Percentiles rank a stretch among this genome's conserved stretches.
phyloP scores from a whole-genome alignment of 352 stramenopile genomes.

The Phytophthora ohioensis region DNA sequence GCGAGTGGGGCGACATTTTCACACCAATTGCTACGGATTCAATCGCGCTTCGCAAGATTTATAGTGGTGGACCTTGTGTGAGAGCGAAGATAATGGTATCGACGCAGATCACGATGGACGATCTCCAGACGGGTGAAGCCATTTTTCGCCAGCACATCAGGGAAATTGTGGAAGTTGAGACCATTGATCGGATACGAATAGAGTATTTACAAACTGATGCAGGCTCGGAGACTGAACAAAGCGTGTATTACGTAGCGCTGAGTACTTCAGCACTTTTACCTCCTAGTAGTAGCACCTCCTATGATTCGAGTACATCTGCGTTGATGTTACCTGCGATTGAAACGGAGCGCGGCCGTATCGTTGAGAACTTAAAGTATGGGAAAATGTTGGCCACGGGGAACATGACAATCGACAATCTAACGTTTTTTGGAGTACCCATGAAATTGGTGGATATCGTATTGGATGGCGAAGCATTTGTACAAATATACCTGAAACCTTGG shows the following conservation, averaged over 20 bases:
- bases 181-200: constrained; percentile 25
- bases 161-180: constrained; percentile 23
- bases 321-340: constrained; percentile 23
- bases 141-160: constrained; percentile 33
- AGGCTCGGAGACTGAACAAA: constrained; percentile 7
- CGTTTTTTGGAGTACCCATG: constrained; percentile 31
- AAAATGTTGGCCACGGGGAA: neutral
- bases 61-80: constrained; percentile 22
- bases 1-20: constrained; percentile 17
- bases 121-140: constrained; percentile 17
- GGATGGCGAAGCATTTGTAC: constrained; percentile 34
- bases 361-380: constrained; percentile 20
- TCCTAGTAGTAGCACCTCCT: constrained; percentile 8
- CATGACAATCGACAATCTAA: constrained; percentile 22
- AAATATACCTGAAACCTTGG: constrained; percentile 40
- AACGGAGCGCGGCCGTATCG: constrained; percentile 31
- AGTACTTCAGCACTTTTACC: constrained; percentile 32
- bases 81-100: constrained; percentile 34
- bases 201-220: constrained; percentile 36
- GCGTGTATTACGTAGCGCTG: constrained; percentile 24
- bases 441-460: constrained; percentile 29
- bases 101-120: constrained; percentile 17
- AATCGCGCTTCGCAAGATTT: constrained; percentile 4
- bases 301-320: neutral
- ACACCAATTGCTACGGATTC: neutral